Evolutionary conservation across 1,284 basidiomycete genomes (phyloP), one percentile per base, ranked within the genome.

Genomic region (Ustilago nuda): DNA sequence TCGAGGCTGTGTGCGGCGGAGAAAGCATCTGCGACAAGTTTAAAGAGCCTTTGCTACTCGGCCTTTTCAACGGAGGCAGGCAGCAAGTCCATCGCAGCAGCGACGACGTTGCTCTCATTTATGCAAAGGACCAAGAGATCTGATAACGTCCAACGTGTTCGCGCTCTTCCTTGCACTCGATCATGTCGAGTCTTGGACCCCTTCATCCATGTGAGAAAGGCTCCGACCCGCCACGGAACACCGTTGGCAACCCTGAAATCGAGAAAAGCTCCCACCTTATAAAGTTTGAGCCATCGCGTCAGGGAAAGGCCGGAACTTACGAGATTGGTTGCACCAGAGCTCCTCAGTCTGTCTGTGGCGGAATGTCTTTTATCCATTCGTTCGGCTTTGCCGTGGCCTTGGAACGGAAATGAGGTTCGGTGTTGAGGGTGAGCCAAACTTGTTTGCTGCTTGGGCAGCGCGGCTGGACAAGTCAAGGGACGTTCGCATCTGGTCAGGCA

Each of bases 1-100:
- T 39, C n/a, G 55, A 46, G 65, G 65, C 65, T 67, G 65, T 67
- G 65, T 32, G 30, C 27, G 23, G 48, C 48, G 30, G 23, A 27
- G 48, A 32, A 30, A 3, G 8, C 23, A 23, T 27, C 45, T 48
- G 45, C 33, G 43, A 12, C 33, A 19, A 32, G 30, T 19, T 17
- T 27, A 3, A 27, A 27, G 23, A 27, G 23, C 23, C 23, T 19
- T n/a, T 43, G 6, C 30, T 23, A 30, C 33, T 19, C 51, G 33
- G 30, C 33, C 51, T 30, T 27, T 9, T 35, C 51, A 6, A n/a
- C 27, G 51, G 39, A 12, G 17, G 51, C 12, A 17, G 15, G 51
- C 12, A 17, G 39, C 39, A 41, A 41, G 39, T 6, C 39, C 39
- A 11, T 41, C 39, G 13, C 43, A 19, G n/a, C n/a, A 45, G 43